phyloP scores from a whole-genome alignment of 2,329 filamentous ascomycete species.

The Penicillium sp. region DNA sequence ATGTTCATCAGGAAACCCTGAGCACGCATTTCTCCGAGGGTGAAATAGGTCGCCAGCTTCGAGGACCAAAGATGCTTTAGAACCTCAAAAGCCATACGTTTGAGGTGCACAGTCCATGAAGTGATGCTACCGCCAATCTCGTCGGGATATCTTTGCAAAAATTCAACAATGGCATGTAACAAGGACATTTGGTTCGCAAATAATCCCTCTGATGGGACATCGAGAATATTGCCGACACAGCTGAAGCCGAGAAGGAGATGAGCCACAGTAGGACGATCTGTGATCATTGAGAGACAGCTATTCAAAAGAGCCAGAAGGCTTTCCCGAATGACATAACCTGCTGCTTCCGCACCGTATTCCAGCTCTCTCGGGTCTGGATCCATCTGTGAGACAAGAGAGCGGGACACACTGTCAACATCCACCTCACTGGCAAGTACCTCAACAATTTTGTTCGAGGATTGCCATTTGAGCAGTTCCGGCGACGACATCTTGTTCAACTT shows the following conservation, averaged over 20 bases:
- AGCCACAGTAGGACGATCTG: slow-evolving; percentile 78
- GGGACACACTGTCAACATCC: slow-evolving; percentile 75
- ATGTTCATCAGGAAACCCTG: slow-evolving; percentile 78
- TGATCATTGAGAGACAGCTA: slow-evolving; percentile 71
- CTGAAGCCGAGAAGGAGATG: slow-evolving; percentile 87
- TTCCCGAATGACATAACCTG: slow-evolving; percentile 77
- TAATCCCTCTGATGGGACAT: slow-evolving; percentile 64
- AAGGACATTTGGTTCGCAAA: slow-evolving; percentile 73
- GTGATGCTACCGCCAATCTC: slow-evolving; percentile 59
- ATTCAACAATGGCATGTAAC: slow-evolving; percentile 74
- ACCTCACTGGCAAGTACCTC: slow-evolving; percentile 81
- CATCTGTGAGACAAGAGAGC: slow-evolving; percentile 68
- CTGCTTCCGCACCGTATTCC: slow-evolving; percentile 65
- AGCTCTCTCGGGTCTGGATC: slow-evolving; percentile 65
- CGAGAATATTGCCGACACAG: slow-evolving; percentile 69
- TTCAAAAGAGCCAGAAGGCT: slow-evolving; percentile 84
- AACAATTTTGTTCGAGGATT: slow-evolving; percentile 77
- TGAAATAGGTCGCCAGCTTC: slow-evolving; percentile 69
- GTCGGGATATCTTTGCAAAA: slow-evolving; percentile 69
- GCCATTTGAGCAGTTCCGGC: slow-evolving; percentile 59
- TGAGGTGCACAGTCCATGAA: slow-evolving; percentile 68
- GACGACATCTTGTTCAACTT: slow-evolving; percentile 72
- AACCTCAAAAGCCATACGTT: slow-evolving; percentile 68
- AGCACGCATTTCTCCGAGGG: slow-evolving; percentile 74
- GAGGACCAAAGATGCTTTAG: slow-evolving; percentile 81